Percentiles rank a stretch among this genome's conserved stretches.
Conservation (phyloP, 2,329 filamentous ascomycete genomes). For the Chaetothyriales sp. region DNA sequence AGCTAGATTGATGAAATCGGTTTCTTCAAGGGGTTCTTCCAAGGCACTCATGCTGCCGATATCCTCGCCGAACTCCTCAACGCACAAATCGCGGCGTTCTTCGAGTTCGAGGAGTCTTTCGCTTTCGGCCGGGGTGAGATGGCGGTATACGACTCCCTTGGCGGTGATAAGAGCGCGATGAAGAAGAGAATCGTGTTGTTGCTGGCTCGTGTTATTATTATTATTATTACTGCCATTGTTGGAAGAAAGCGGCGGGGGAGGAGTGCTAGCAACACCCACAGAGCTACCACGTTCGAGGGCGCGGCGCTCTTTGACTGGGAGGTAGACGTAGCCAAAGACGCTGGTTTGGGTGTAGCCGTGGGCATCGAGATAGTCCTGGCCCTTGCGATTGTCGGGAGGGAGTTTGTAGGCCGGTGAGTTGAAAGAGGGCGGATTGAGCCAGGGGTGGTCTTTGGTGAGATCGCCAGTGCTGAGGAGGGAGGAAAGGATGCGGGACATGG, state of each 20-base stretch:
- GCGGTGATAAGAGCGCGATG: conserved; percentile 33
- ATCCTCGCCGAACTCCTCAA: conserved; percentile 25
- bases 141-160: conserved; percentile 30
- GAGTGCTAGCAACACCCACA: conserved; percentile 24
- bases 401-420: conserved; percentile 16
- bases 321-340: conserved; percentile 28
- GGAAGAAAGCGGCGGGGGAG: background rate
- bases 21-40: conserved; percentile 20
- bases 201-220: background rate
- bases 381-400: conserved; percentile 13
- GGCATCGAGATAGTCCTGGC: conserved; percentile 17
- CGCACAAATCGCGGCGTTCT: conserved; percentile 24
- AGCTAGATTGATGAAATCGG: conserved; percentile 31
- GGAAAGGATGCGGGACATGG: conserved; percentile 13
- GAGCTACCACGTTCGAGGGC: conserved; percentile 29
- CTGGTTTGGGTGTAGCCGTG: conserved; percentile 18
- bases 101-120: conserved; percentile 33
- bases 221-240: background rate
- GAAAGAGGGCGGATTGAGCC: conserved; percentile 26
- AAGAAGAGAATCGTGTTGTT: conserved; percentile 22
- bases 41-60: conserved; percentile 19
- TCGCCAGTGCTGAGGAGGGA: conserved; percentile 15
- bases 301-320: conserved; percentile 32
- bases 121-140: conserved; percentile 33
- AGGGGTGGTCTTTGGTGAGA: conserved; percentile 27